phyloP scores from a whole-genome alignment of 2,329 filamentous ascomycete genomes.

The Fusarium miscanthi region DNA sequence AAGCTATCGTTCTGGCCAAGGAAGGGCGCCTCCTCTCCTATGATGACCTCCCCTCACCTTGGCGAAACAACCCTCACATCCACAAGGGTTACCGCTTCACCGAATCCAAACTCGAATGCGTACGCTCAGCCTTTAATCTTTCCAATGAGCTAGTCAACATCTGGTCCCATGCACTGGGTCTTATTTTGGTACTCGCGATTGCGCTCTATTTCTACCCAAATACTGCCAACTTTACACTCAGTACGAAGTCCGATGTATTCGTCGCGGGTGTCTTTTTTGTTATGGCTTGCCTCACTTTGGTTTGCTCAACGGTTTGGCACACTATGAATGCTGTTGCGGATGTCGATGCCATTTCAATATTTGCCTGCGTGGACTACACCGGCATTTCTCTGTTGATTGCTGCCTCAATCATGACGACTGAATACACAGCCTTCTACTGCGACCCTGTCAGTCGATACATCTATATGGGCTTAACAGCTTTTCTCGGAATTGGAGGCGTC shows the following conservation, averaged over 20 bases:
- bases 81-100: slow-evolving; percentile 91
- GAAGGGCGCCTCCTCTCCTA: slow-evolving; percentile 88
- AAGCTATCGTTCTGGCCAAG: slow-evolving; percentile 78
- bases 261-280: slow-evolving; percentile 97
- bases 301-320: slow-evolving; percentile 97
- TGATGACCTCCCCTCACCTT: slow-evolving; percentile 89
- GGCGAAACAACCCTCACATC: slow-evolving; percentile 96
- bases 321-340: slow-evolving; percentile 98
- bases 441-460: slow-evolving; percentile 87
- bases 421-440: slow-evolving; percentile 99
- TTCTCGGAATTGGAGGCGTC: slow-evolving; percentile 86
- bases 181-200: slow-evolving; percentile 86
- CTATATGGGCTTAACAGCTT: slow-evolving; percentile 85
- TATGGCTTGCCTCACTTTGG: slow-evolving; percentile 91
- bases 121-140: slow-evolving; percentile 82
- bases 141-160: slow-evolving; percentile 98
- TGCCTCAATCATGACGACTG: slow-evolving; percentile 96
- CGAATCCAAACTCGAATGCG: slow-evolving; percentile 88
- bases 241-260: slow-evolving; percentile 87
- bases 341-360: slow-evolving; percentile 88
- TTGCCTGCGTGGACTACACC: slow-evolving; percentile 98
- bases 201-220: slow-evolving; percentile 97
- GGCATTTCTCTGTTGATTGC: slow-evolving; percentile 95
- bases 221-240: slow-evolving; percentile 85
- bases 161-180: slow-evolving; percentile 92